Percentiles rank a stretch among this genome's conserved stretches.
Conservation (phyloP, 2,329 filamentous ascomycete species). For the Trichoderma guizhouense region DNA sequence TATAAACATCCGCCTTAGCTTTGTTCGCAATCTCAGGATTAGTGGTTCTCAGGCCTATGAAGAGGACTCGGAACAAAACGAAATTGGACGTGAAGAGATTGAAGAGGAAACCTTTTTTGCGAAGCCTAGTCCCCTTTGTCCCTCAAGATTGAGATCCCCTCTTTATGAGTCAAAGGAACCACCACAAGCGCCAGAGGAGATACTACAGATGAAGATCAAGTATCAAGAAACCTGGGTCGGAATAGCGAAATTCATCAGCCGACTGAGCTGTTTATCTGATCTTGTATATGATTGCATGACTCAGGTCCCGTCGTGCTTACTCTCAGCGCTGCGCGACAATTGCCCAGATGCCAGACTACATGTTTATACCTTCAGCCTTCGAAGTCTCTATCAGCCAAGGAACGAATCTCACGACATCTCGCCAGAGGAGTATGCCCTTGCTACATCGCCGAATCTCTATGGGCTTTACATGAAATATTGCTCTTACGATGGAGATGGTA, state of each 20-base stretch:
- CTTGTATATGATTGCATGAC: not conserved
- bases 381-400: not conserved
- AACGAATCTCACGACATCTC: not conserved
- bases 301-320: not conserved
- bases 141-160: not conserved
- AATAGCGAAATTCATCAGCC: not conserved
- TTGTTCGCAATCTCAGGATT: not conserved
- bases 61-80: not conserved
- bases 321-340: not conserved
- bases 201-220: not conserved
- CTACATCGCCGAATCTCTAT: not conserved
- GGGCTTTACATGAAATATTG: not conserved
- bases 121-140: not conserved
- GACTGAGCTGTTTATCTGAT: not conserved
- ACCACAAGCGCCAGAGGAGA: not conserved
- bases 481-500: not conserved
- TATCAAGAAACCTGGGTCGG: not conserved
- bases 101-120: not conserved
- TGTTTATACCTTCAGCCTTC: not conserved
- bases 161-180: not conserved
- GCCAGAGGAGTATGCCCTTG: not conserved
- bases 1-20: not conserved
- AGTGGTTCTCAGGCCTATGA: not conserved
- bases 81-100: not conserved
- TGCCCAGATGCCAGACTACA: not conserved